phyloP scores from a whole-genome alignment of 768 basidiomycete genomes.

The Pholiota molesta region DNA sequence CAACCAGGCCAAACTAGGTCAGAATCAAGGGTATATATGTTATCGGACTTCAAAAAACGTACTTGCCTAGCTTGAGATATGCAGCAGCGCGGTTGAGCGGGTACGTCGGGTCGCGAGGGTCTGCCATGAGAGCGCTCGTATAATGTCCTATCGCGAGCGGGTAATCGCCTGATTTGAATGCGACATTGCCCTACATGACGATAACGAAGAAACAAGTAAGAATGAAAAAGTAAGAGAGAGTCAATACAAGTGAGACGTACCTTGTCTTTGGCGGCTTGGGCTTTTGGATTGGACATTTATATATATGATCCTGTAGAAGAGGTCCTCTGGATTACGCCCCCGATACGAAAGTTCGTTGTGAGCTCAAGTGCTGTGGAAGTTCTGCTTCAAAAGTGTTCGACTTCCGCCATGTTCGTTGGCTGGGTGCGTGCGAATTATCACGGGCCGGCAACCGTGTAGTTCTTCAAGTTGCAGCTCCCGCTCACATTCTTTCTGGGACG shows the following conservation, averaged over 20 bases:
- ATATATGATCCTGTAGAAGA: too few relatives aligned
- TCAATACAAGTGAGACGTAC: conserved; percentile 19
- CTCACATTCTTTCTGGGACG: too few relatives aligned
- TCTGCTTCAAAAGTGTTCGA: too few relatives aligned
- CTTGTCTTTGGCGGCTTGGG: conserved; percentile 41
- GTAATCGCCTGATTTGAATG: conserved; percentile 84
- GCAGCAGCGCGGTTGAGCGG: conserved; percentile 89
- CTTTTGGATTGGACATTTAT: conserved; percentile 23
- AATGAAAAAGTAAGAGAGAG: neutral
- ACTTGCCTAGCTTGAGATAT: conserved; percentile 95
- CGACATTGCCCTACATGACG: conserved; percentile 65
- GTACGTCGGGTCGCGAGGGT: conserved; percentile 73
- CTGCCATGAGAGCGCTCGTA: conserved; percentile 75
- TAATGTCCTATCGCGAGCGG: conserved; percentile 85
- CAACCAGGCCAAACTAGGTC: neutral
- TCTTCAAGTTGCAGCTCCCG: too few relatives aligned
- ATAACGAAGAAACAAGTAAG: neutral
- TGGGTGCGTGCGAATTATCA: too few relatives aligned
- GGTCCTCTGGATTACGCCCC: too few relatives aligned
- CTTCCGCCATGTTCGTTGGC: too few relatives aligned
- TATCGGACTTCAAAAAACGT: conserved; percentile 40
- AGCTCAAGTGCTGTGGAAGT: too few relatives aligned
- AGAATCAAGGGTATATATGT: neutral
- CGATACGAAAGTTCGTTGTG: too few relatives aligned
- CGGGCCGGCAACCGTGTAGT: too few relatives aligned